These are phyloP conservation scores for Irpex lacteus DNA, from an alignment of 1,284 basidiomycete genomes.

Conservation along the genomic window DNA sequence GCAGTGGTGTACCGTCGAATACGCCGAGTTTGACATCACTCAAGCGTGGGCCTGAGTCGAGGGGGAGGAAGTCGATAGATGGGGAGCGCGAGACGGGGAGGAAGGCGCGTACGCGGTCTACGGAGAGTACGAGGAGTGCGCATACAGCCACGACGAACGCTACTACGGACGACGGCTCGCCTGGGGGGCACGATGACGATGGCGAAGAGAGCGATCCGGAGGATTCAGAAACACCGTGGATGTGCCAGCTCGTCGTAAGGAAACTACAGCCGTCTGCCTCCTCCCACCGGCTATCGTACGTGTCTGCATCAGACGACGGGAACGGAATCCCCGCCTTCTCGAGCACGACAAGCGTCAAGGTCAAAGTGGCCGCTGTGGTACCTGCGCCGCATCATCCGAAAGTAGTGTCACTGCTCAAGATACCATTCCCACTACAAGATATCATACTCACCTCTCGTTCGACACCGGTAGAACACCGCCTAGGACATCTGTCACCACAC, in stretches of 20 bases:
- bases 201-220: constrained; percentile 85
- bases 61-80: neutral
- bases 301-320: constrained; percentile 8
- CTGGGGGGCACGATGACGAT: constrained; percentile 34
- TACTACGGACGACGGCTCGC: constrained; percentile 14
- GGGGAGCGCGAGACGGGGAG: neutral
- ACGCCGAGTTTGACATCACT: constrained; percentile 27
- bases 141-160: constrained; percentile 9
- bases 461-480: neutral
- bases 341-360: constrained; percentile 17
- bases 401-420: constrained; percentile 86
- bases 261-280: constrained; percentile 15
- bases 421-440: constrained; percentile 83
- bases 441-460: constrained; percentile 30
- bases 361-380: constrained; percentile 78
- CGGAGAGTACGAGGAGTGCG: constrained; percentile 16
- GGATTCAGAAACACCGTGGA: constrained; percentile 95
- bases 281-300: neutral
- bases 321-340: constrained; percentile 1
- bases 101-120: constrained; percentile 3
- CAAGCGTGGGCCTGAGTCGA: constrained; percentile 6
- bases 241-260: constrained; percentile 68
- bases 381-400: constrained; percentile 97
- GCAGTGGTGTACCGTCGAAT: constrained; percentile 20
- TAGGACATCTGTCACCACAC: neutral